A percentile compares a stretch with the other conserved stretches of the same genome.
Conservation (phyloP, 148 eudicot species). For the Cornus suecica region DNA sequence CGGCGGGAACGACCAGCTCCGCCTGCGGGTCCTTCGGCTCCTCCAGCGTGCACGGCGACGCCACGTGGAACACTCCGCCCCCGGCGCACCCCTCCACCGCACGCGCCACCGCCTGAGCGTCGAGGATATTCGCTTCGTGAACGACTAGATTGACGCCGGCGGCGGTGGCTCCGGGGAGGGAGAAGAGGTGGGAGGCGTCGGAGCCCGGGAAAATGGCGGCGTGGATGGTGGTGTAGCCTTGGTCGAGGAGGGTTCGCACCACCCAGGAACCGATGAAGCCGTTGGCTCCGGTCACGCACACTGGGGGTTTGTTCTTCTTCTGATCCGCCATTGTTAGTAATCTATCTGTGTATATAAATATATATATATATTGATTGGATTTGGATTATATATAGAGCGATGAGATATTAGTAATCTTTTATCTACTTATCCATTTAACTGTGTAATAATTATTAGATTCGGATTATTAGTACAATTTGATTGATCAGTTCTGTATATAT, state of each 20-base stretch:
- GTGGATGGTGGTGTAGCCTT: conserved; percentile 22
- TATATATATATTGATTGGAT: too few species aligned
- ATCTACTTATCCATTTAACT: too few species aligned
- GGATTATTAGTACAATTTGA: too few species aligned
- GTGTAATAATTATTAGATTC: too few species aligned
- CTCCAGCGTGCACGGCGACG: conserved; percentile 76
- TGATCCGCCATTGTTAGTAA: not conserved
- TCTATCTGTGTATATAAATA: too few species aligned
- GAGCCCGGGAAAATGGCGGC: conserved; percentile 65
- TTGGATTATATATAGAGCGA: too few species aligned
- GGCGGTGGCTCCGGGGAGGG: conserved; percentile 26
- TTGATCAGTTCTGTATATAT: too few species aligned
- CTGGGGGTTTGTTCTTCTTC: not conserved
- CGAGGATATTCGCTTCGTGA: conserved; percentile 58
- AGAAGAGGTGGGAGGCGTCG: conserved; percentile 47
- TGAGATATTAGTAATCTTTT: too few species aligned
- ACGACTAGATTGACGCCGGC: conserved; percentile 24
- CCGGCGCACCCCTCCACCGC: conserved; percentile 55
- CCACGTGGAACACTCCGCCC: conserved; percentile 85
- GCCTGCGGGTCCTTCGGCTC: conserved; percentile 65
- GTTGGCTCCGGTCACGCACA: conserved; percentile 63
- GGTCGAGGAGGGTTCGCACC: conserved; percentile 16
- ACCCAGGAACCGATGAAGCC: conserved; percentile 90
- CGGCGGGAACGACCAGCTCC: conserved; percentile 77
- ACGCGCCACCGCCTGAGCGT: conserved; percentile 36